Evolutionary conservation across 1,284 basidiomycete species (phyloP).

Genomic region (Laetiporus sulphureus): DNA sequence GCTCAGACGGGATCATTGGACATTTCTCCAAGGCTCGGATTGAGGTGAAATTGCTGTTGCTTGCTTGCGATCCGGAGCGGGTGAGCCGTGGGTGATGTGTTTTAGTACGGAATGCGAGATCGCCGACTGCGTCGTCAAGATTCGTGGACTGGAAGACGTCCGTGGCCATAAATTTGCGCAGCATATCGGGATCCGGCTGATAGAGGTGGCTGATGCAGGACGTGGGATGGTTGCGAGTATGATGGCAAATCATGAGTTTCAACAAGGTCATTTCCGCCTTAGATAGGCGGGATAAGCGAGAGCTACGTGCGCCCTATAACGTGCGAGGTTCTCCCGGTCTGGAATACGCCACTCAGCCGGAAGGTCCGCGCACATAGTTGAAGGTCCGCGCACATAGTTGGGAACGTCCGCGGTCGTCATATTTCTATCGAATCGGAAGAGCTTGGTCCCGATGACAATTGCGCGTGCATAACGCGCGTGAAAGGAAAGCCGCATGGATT

Average conservation of each 20-base stretch:
- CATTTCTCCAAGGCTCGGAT: slow-evolving; percentile 18
- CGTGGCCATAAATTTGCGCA: slow-evolving; percentile 52
- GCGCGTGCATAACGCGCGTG: no score
- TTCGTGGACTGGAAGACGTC: slow-evolving; percentile 58
- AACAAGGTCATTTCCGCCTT: slow-evolving; percentile 13
- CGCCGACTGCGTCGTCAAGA: slow-evolving; percentile 46
- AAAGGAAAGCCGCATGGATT: no score
- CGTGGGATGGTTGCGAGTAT: neutral
- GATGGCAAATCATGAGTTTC: neutral
- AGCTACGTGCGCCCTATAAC: neutral
- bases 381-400: no score
- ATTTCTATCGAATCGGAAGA: no score
- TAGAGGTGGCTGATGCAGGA: neutral
- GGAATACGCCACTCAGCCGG: no score
- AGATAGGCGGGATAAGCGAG: neutral
- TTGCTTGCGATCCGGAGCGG: slow-evolving; percentile 23
- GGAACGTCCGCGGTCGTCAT: no score
- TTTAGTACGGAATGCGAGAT: slow-evolving; percentile 42
- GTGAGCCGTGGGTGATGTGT: slow-evolving; percentile 30
- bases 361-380: no score
- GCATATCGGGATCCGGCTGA: slow-evolving; percentile 32
- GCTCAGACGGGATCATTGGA: slow-evolving; percentile 3
- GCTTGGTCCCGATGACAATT: no score
- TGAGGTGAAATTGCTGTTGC: slow-evolving; percentile 21
- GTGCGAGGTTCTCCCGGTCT: neutral